Base-by-base conservation (phyloP, 2,329 filamentous ascomycete genomes). In the Colletotrichum sp. region DNA sequence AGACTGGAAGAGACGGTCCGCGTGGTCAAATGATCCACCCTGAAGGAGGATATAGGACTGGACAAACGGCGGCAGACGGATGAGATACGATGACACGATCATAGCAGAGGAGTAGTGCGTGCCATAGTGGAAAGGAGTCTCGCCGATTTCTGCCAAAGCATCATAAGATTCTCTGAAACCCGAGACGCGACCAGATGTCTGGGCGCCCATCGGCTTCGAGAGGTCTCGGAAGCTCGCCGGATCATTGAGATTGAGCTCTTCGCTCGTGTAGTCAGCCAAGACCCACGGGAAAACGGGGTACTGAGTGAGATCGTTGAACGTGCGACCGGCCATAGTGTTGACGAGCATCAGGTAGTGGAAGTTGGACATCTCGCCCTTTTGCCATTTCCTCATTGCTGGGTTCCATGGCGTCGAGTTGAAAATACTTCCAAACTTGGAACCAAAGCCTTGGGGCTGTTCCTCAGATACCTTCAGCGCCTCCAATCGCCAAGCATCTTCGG, bases 211-310 rank as follows among this genome's bases (percentile, higher is more conserved):
- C 0, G 97, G 97, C 83, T 98, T 99, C 0, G 95, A 95, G 52
- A 99, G 87, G 81, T 99, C 96, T 78, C 97, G 92, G 85, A 98
- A 99, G 5, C 93, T 95, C 57, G 93, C 92, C 2, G 96, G 95
- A 80, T 99, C 92, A 44, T 92, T 92, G 59, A 99, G 87, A 81
- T 99, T 95, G 13, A 99, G 88, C 82, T 98, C 96, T 21, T 98
- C 94, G 80, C 96, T 99, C 0, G 94, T 96, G 83, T 99, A 99
- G 82, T 99, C 96, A 0, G 97, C 96, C 62, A 99, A 87, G 5
- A 99, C 93, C 97, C 97, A 99, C 0, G 97, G 97, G 79, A 99
- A 99, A 21, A 99, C 96, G 0, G 97, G 97, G 81, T 99, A 99
- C 81, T 99, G 98, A 0, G 97, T 99, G 21, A 99, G 88, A 82